Evolutionary conservation across 176 grass and related monocot species (phyloP), one percentile per base, ranked within the genome.

Genomic region (Hyparrhenia diplandra): DNA sequence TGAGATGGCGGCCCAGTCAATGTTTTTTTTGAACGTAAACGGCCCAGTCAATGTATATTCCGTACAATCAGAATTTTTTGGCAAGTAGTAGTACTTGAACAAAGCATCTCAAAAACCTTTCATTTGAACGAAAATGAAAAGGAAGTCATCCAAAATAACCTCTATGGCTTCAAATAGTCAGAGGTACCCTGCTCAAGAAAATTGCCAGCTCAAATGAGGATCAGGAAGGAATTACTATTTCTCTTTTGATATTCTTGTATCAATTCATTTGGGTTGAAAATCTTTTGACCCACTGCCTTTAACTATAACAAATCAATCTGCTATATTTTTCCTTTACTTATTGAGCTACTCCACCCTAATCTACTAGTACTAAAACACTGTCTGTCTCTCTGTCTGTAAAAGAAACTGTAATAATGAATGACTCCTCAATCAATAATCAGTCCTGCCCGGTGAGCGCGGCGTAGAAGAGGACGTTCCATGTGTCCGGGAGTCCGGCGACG

Each of bases 401-500:
- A 55, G 23, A 58, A 24, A 58, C 24, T 10, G 21, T 24, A 58
- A 8, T 4, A 24, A 24, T 1, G 4, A 57, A 54, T 54, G 1
- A 55, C 10, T 25, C n/a, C 11, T 58, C 12, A 13, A 62, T 60
- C 83, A 82, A 31, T 75, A 13, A 62, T 60, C 83, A 82, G 40
- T 75, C 5, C 60, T 85, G 82, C 3, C 84, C 73, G 4, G 89
- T 85, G 65, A 93, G 82, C 54, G 94, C 92, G 47, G 89, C 89
- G 64, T 89, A 90, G 84, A 97, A 82, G 63, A 97, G 81, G 55
- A 86, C 73, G 80, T 94, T 97, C 94, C 94, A 97, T 0, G 92
- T 89, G 74, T 97, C 94, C 0, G 92, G 89, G 0, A 97, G 79
- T 0, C 94, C 94, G 14, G 89, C 87, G 85, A 97, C 12, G 69